Base-by-base conservation (phyloP, 2,329 filamentous ascomycete species). In the Arachnopeziza araneosa region DNA sequence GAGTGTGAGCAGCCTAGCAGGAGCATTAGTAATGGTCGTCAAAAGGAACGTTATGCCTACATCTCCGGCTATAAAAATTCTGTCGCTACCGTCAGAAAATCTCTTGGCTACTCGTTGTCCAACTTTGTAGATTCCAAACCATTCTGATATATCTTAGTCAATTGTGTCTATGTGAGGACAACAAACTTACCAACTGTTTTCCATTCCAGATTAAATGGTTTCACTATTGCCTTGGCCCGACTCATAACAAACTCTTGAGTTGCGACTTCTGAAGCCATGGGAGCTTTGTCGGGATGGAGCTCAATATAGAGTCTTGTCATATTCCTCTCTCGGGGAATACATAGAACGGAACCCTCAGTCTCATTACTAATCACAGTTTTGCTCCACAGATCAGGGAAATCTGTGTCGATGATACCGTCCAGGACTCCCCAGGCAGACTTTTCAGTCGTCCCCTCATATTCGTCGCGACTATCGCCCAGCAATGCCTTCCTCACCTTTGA, bases 161-260 rank as follows among this genome's bases (percentile, higher is more conserved):
- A 54, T 10, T 2, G 26, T n/a, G 21, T 24, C n/a, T 22, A 14
- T 21, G 24, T 0, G 9, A 10, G 59, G 85, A 78, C 70, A 90
- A 2, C 9, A n/a, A 54, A 91, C 51, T 85, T 83, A 52, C 86
- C 87, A 75, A 90, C 91, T 86, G 88, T 91, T 73, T 87, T 77
- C 83, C 83, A 86, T 54, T 80, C 75, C 51, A 86, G 74, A 56
- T 73, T 74, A 68, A 82, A 86, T 1, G 83, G 83, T 5, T 78
- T 77, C 75, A 86, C 80, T 60, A 86, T 86, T 66, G 82, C 79
- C 67, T 78, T 79, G 7, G 86, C 86, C 53, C 84, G 81, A 66
- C 82, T 79, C 80, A 90, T 90, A 55, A 92, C 86, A 66, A 89
- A 89, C 32, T 88, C 83, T 64, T 88, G 81, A 5, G 83, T 80